Conservation (phyloP, 2,329 filamentous ascomycete species). For the Cercospora berteroae region DNA sequence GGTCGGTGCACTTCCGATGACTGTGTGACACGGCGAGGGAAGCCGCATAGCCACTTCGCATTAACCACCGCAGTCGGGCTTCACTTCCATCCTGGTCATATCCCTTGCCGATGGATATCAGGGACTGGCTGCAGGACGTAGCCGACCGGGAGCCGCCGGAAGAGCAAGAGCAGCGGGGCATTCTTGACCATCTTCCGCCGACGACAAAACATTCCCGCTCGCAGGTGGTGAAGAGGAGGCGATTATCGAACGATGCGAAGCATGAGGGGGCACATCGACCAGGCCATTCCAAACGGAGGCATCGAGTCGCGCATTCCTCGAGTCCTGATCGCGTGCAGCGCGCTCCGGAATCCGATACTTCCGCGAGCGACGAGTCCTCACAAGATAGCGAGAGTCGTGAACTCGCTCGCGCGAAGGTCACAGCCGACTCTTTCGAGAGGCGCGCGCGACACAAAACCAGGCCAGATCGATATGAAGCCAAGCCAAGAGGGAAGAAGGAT, state of each 20-base stretch:
- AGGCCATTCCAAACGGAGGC: background rate
- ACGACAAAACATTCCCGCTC: background rate
- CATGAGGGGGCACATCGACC: background rate
- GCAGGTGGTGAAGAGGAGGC: constrained; percentile 36
- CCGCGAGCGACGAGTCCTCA: constrained; percentile 6
- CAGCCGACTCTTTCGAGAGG: constrained; percentile 41
- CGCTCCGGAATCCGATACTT: constrained; percentile 1
- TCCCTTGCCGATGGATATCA: constrained; percentile 44
- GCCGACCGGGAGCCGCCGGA: constrained; percentile 38
- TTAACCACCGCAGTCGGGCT: background rate
- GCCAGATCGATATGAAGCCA: constrained; percentile 46
- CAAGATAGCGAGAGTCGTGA: background rate
- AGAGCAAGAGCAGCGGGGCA: constrained; percentile 25
- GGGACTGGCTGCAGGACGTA: constrained; percentile 46
- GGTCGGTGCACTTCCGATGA: background rate
- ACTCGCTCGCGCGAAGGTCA: background rate
- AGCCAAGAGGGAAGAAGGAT: constrained; percentile 37
- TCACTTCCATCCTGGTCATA: constrained; percentile 11
- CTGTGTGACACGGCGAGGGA: constrained; percentile 3
- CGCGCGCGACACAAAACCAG: constrained; percentile 49
- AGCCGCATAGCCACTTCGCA: constrained; percentile 10
- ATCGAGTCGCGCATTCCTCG: constrained; percentile 3
- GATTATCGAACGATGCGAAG: constrained; percentile 37
- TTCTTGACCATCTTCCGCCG: constrained; percentile 28
- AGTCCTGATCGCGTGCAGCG: constrained; percentile 19